These are phyloP conservation scores for Fonsecaea pedrosoi DNA, from an alignment of 2,329 filamentous ascomycete species.

Conservation along the genomic window DNA sequence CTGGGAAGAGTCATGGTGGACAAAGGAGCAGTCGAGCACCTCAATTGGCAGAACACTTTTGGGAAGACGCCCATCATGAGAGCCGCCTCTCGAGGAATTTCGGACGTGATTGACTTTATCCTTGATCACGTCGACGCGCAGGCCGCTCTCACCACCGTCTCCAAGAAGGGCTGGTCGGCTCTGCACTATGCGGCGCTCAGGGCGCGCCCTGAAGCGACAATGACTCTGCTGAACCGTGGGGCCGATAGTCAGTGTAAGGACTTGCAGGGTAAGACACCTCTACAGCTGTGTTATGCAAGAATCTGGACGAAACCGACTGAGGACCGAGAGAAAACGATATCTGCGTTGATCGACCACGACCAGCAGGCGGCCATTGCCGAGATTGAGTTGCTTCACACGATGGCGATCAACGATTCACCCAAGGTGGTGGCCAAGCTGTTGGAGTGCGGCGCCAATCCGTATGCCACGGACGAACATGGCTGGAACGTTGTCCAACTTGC, in stretches of 20 bases:
- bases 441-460: neutral
- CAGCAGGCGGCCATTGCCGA: neutral
- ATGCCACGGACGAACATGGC: constrained; percentile 5
- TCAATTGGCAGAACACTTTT: neutral
- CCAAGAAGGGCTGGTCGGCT: neutral
- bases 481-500: constrained; percentile 2
- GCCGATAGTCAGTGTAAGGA: constrained; percentile 2
- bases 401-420: constrained; percentile 2
- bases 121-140: neutral
- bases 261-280: neutral
- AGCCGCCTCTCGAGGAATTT: neutral
- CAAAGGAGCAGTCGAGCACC: neutral
- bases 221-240: neutral
- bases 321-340: neutral
- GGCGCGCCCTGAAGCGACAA: neutral
- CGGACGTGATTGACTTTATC: neutral
- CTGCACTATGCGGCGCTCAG: neutral
- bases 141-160: neutral
- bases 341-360: neutral
- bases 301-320: neutral
- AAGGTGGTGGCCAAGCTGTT: neutral
- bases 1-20: neutral
- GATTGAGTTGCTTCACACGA: constrained; percentile 5
- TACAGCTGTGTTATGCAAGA: neutral
- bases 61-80: neutral